Base-by-base conservation (phyloP, 2,329 filamentous ascomycete genomes). In the Reticulascus tulasneorum region DNA sequence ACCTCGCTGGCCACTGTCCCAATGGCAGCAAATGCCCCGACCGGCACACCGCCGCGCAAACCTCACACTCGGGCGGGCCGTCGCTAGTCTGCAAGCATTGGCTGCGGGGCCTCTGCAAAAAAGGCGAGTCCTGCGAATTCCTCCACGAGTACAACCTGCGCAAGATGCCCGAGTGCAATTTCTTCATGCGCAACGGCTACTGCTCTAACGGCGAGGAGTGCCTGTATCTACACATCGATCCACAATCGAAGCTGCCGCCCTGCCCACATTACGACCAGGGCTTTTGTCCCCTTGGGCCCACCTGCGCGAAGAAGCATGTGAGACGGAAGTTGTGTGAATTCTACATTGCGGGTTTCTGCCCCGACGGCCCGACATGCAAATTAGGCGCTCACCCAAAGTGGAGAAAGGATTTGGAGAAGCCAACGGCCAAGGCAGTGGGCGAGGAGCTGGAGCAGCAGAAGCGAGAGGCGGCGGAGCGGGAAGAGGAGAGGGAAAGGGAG, bases 121-220 rank as follows among this genome's bases (percentile, higher is more conserved):
- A 97, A 66, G 93, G 91, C 53, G 84, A 96, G 56, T 79, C 82
- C 49, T 98, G 93, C 79, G 93, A 98, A 69, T 98, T 97, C 55
- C 73, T 97, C 31, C 93, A 98, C 73, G 93, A 97, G 66, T 98
- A 96, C 71, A 97, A 98, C 66, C 77, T 98, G 50, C 82, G 93
- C 46, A 90, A 93, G 63, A 97, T 97, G 88, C 90, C 93, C 45
- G 93, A 97, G 67, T 98, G 93, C 67, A 94, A 94, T 56, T 94
- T 95, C 64, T 97, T 91, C 65, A 82, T 89, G 39, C 79, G 89
- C 43, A 94, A 93, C 56, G 88, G 88, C 37, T 96, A 94, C 60
- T 98, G 93, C 66, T 87, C 86, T 46, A 95, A 96, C 64, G 93
- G 91, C 48, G 91, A 97, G 62, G 93, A 98, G 65, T 98, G 93